Evolutionary conservation across 805 yeast species (phyloP).

Genomic region (Maudiozyma bulderi): DNA sequence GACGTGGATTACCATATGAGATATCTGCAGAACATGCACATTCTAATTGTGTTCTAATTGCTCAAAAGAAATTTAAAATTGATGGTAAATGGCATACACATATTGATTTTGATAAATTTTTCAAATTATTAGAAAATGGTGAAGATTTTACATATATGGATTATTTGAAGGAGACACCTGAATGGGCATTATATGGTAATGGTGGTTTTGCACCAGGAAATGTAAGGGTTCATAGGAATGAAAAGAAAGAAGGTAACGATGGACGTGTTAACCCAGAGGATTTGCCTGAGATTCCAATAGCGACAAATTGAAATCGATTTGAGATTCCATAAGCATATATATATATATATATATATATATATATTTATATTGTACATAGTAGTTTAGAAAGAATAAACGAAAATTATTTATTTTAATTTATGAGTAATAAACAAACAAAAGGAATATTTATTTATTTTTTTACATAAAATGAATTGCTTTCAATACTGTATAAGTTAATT

Average conservation of each 20-base stretch:
- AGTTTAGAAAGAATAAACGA: too few relatives aligned
- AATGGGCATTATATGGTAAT: constrained; percentile 87
- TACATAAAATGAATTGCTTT: constrained; percentile 8
- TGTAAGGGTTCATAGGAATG: constrained; percentile 46
- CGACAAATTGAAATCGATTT: background rate
- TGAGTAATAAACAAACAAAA: background rate
- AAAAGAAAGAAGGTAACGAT: constrained; percentile 35
- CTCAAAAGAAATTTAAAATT: constrained; percentile 60
- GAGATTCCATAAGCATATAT: background rate
- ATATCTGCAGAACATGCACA: constrained; percentile 95
- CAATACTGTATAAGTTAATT: constrained; percentile 12
- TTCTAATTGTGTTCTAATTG: constrained; percentile 83
- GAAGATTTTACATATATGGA: constrained; percentile 67
- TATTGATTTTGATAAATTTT: constrained; percentile 70
- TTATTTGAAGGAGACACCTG: constrained; percentile 71
- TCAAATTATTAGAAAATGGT: constrained; percentile 57
- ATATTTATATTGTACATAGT: background rate
- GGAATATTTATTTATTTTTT: background rate
- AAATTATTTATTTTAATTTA: background rate
- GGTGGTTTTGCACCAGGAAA: constrained; percentile 91
- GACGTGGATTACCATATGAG: constrained; percentile 64
- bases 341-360: background rate
- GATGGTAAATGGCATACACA: constrained; percentile 80
- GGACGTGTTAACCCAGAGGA: background rate
- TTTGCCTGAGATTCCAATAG: constrained; percentile 2